Base-by-base conservation (phyloP, 2,329 filamentous ascomycete genomes). In the Alternaria incomplexa region DNA sequence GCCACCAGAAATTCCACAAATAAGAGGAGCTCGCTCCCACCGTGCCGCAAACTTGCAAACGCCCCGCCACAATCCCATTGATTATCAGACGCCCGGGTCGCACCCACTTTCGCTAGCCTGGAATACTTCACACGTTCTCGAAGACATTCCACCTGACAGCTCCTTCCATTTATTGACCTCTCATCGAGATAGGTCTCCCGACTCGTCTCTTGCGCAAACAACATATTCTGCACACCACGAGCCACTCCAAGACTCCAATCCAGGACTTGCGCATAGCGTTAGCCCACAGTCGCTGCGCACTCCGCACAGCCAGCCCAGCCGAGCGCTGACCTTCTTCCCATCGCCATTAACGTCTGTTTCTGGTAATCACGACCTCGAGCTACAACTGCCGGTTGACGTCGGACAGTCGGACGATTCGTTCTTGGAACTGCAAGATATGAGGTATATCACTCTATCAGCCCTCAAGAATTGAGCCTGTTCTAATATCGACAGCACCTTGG, bases 361-460 rank as follows among this genome's bases (percentile, higher is more conserved):
- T 58, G 69, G 64, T 5, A 68, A 64, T 48, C 65, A 72, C 51
- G 58, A 75, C 36, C 70, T 69, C 53, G 64, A 72, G 13, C 52
- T 69, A 15, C 62, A 58, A 53, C 64, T 73, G 23, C 67, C 69
- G 23, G 51, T 64, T 55, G 67, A 73, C 47, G 65, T 66, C 57
- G 68, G 72, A 61, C 67, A 68, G 61, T 52, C 71, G 17, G 68
- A 72, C 22, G 67, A 70, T 58, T 60, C 71, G 8, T 68, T 66
- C 17, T 51, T 72, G 22, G 70, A 73, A 45, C 62, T 72, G 58
- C 74, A 78, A 79, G 77, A 79, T 65, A 81, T 81, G 79, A 81
- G 78, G 79, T 80, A 78, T 44, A 64, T 25, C 11, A 17, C 26
- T 26, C 51, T 36, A 44, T 36, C 20, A 28, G 53, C 22, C 45